phyloP scores from a whole-genome alignment of 2,329 filamentous ascomycete species.

The Colletotrichum spaethianum region DNA sequence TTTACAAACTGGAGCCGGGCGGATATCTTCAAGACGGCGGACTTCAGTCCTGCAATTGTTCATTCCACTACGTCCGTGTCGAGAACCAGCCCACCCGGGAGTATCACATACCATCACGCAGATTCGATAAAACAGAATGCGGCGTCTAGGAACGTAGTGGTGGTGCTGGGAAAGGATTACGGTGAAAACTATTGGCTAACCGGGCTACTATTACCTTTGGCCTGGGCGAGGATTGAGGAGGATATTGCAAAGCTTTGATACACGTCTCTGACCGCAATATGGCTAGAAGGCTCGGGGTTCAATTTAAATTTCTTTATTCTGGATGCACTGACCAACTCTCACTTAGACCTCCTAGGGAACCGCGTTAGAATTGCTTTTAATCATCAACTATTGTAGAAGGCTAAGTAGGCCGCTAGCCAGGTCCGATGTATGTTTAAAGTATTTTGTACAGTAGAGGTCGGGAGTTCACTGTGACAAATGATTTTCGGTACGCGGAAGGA shows the following conservation, averaged over 20 bases:
- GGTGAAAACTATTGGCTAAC: conserved; percentile 47
- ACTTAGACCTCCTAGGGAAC: too few relatives aligned
- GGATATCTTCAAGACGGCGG: conserved; percentile 35
- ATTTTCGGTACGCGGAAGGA: too few relatives aligned
- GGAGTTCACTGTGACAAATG: too few relatives aligned
- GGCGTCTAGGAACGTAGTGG: not conserved
- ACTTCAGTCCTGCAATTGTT: conserved; percentile 13
- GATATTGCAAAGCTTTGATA: not conserved
- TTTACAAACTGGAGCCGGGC: conserved; percentile 44
- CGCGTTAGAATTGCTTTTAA: too few relatives aligned
- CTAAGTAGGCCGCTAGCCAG: too few relatives aligned
- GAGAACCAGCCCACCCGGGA: not conserved
- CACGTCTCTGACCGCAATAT: too few relatives aligned
- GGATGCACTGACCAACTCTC: too few relatives aligned
- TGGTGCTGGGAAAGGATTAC: conserved; percentile 45
- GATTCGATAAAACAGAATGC: not conserved
- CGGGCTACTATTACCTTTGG: not conserved
- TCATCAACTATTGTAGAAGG: too few relatives aligned
- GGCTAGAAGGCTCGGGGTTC: too few relatives aligned
- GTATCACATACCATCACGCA: not conserved
- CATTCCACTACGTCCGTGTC: not conserved
- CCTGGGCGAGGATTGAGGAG: not conserved
- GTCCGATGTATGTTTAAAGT: too few relatives aligned
- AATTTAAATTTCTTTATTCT: too few relatives aligned
- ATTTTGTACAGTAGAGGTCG: too few relatives aligned